Base-by-base conservation (phyloP, 164 flowering plant genomes). In the Kingdonia uniflora region DNA sequence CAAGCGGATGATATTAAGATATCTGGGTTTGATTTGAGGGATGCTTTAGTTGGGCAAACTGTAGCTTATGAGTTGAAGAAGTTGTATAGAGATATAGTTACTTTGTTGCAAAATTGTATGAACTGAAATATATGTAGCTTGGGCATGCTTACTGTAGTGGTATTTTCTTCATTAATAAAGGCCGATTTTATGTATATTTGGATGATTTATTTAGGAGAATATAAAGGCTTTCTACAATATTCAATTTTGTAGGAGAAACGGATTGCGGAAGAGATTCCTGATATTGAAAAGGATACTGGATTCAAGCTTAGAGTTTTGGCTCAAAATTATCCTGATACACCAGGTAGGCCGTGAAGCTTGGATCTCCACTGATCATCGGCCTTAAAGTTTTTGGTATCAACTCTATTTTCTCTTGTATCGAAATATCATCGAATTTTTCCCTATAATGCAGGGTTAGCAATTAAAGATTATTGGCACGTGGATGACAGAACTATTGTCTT, bases 301-400 rank as follows among this genome's bases (percentile, higher is more conserved):
- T 92, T 72, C 69, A 92, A 85, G 68, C 67, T 92, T 62, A 74
- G 98, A 72, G 79, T 92, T 68, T 67, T 92, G 26, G 96, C 98
- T 39, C 98, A 92, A 65, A 92, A 92, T 57, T 92, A 92, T 66
- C 98, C 96, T 49, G 94, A 84, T 16, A 92, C 98, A 26, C 98
- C 98, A 29, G 96, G 97, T 90, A 54, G 41, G 20, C 38, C 14
- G 12, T 24, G 46, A 10, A 51, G 35, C 45, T 14, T 54, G 14
- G 2, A n/a, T 29, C 14, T 2, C 11, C 19, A 4, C 13, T 44
- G 4, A 12, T 14, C 25, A 10, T 38, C 24, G 14, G 11, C 19
- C 7, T 17, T 16, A 17, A 10, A 13, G 10, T 12, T 13, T 23
- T 8, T 37, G 14, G 2, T 29, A n/a, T 20, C 1, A 7, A 44